Conservation (phyloP, 345 rosid genomes). For the Melaleuca alternifolia region DNA sequence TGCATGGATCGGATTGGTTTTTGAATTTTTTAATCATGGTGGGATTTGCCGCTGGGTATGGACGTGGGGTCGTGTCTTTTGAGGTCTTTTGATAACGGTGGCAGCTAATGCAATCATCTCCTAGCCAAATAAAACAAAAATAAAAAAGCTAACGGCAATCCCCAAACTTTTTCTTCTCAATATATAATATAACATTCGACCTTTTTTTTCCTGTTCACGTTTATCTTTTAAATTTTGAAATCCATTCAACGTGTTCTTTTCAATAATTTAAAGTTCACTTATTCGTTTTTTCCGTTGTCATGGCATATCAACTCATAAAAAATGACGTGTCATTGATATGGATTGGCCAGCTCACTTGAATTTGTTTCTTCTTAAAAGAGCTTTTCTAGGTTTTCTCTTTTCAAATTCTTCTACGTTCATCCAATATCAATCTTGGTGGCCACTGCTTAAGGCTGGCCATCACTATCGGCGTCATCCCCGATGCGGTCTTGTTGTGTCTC, state of each 20-base stretch:
- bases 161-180: neutral
- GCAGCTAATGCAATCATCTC: neutral
- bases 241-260: no score
- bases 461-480: neutral
- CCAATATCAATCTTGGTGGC: neutral
- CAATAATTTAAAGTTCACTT: no score
- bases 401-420: neutral
- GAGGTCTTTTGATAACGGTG: neutral
- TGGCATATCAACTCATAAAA: no score
- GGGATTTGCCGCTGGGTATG: neutral
- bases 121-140: no score
- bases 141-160: neutral
- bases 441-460: neutral
- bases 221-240: neutral
- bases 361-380: neutral
- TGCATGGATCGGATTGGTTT: no score
- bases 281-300: no score
- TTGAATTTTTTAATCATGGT: neutral
- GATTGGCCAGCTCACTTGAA: neutral
- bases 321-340: neutral
- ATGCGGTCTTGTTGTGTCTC: neutral
- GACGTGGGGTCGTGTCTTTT: neutral
- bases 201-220: neutral
- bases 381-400: neutral
- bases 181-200: no score